Evolutionary conservation across 208 protist genomes (phyloP), one percentile per base, ranked within the genome.

Genomic region (Polymyxa betae): DNA sequence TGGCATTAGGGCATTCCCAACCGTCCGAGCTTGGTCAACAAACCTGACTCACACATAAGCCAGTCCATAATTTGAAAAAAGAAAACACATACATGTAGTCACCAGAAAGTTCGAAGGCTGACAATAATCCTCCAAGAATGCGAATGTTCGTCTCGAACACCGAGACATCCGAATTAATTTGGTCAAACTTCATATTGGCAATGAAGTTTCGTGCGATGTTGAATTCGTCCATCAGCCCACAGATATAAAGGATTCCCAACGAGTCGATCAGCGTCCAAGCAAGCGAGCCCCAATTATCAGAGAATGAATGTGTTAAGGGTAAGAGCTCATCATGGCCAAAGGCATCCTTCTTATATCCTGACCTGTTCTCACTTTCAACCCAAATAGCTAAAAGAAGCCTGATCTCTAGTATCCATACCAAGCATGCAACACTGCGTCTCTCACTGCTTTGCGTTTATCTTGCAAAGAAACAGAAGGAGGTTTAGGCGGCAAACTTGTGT

Each of bases 101-200:
- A 10, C 77, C 49, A 24, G 94, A 93, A 5, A 97, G 60, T 10
- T 94, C 45, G 78, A 95, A 96, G 16, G 92, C 95, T 29, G 94
- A 88, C 0, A 97, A 77, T n/a, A 97, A 92, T 20, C 94, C 95
- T 16, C 95, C 95, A 20, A 97, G 32, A 66, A 94, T 90, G n/a
- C 95, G 41, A 88, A 97, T 97, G 32, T 40, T 94, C 10, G 94
- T 93, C 88, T 97, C 95, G 89, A 97, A 97, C 0, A 95, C 77
- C 35, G 92, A 95, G 10, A 96, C 87, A n/a, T n/a, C n/a, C 24
- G 38, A 66, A 29, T 32, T 29, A 32, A 29, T 29, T 29, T 66
- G 16, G 20, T 29, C 20, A 29, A 66, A 66, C 29, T 66, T 29
- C 20, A 66, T 32, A 16, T 16, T 66, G 20, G 54, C 16, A 16